Evolutionary conservation across 345 rosid species (phyloP).

Genomic region (Dimocarpus longan): DNA sequence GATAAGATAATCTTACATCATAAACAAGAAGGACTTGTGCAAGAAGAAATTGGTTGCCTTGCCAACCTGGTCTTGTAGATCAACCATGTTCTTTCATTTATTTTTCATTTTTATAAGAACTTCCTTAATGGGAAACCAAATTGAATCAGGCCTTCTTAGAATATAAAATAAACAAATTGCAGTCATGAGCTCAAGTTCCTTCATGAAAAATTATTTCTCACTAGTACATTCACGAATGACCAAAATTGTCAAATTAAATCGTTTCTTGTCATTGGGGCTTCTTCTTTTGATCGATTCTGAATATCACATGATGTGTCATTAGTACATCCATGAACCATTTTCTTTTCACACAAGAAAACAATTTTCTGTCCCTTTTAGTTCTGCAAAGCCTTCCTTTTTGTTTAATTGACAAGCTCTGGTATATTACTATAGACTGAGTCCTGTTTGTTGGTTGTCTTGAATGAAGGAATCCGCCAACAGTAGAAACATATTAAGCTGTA

Average conservation of each 20-base stretch:
- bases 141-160: slow-evolving; percentile 14
- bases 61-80: slow-evolving; percentile 26
- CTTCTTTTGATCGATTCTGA: background rate
- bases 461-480: background rate
- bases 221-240: no score
- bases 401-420: background rate
- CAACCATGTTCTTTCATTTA: slow-evolving; percentile 19
- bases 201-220: no score
- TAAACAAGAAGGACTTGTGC: background rate
- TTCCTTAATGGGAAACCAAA: background rate
- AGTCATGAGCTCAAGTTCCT: background rate
- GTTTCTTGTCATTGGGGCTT: background rate
- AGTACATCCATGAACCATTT: slow-evolving; percentile 1
- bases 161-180: background rate
- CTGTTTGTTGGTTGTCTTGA: background rate
- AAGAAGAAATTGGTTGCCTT: background rate
- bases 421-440: background rate
- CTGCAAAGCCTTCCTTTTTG: background rate
- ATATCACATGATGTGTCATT: background rate
- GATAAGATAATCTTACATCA: no score
- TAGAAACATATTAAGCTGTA: no score
- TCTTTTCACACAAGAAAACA: background rate
- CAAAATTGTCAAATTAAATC: background rate
- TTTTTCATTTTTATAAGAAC: background rate
- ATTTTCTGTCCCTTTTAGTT: background rate